Evolutionary conservation across 106 monocot genomes (phyloP), one percentile per base, ranked within the genome.

Genomic region (Xerophyta viscosa): DNA sequence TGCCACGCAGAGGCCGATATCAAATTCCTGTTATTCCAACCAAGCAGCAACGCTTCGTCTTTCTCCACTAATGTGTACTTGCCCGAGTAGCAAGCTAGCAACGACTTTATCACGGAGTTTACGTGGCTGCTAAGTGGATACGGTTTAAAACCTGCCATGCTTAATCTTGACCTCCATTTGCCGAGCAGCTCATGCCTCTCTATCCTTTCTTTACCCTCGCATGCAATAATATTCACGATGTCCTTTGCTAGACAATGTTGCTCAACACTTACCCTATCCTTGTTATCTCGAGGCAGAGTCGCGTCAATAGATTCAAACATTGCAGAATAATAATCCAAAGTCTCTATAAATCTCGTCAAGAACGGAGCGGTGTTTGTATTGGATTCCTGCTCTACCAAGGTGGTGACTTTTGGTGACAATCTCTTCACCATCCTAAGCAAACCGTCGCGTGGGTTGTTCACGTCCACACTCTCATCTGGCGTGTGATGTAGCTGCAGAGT

Each of bases 1-100:
- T 80, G 72, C 94, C 94, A 96, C 8, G 94, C 94, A 13, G 94
- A 96, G n/a, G 94, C 88, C 6, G 94, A 88, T 20, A 96, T 85
- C 75, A 96, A 33, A 50, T 64, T 78, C 64, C 94, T 84, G 20
- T 74, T 70, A 68, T 71, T 88, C 94, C 94, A 96, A 1, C 94
- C 94, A 25, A 96, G 73, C 18, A 88, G 71, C 78, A 85, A 42
- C 0, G 88, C 88, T 0, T 88, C 94, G 33, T 88, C 88, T 41
- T 67, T 84, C 76, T 96, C 94, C 33, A 73, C 70, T 47, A 88
- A 28, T 0, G 75, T 85, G 26, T 88, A 96, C 20, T 85, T 85
- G n/a, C 76, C 70, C 1, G 81, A 85, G 54, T 96, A 96, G 28
- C 49, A 70, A 1, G 56, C 61, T 27, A 96, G 54, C 26, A 88